Conservation (phyloP, 164 flowering plant species). For the Berberis thunbergii region DNA sequence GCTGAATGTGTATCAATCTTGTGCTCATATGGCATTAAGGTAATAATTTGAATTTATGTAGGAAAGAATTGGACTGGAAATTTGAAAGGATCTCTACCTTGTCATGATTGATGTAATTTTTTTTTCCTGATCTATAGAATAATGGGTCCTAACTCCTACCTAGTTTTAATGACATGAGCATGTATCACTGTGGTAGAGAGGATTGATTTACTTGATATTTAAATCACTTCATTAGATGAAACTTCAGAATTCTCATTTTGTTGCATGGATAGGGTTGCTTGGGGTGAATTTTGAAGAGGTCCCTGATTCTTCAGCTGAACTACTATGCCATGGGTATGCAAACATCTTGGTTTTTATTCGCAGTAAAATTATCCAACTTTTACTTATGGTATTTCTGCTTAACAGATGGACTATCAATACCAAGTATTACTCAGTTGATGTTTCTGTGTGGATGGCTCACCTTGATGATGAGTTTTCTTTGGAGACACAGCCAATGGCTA, state of each 20-base stretch:
- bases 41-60: no score
- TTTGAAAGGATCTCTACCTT: no score
- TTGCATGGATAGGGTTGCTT: constrained; percentile 37
- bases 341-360: background rate
- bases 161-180: no score
- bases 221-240: background rate
- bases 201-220: background rate
- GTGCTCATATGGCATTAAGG: no score
- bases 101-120: no score
- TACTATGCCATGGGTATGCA: constrained; percentile 41
- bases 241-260: background rate
- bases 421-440: constrained; percentile 87
- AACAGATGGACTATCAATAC: constrained; percentile 82
- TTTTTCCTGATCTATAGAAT: no score
- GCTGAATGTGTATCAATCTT: no score
- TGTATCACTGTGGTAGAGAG: no score
- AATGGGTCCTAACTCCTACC: no score
- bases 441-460: constrained; percentile 73
- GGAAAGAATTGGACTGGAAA: no score
- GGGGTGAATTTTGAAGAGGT: constrained; percentile 53
- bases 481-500: constrained; percentile 25
- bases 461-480: constrained; percentile 52
- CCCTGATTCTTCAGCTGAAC: constrained; percentile 40
- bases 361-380: background rate
- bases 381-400: background rate